Evolutionary conservation across 495 filamentous ascomycete species (phyloP), one percentile per base, ranked within the genome.

Genomic region (Lepidopterella palustris): DNA sequence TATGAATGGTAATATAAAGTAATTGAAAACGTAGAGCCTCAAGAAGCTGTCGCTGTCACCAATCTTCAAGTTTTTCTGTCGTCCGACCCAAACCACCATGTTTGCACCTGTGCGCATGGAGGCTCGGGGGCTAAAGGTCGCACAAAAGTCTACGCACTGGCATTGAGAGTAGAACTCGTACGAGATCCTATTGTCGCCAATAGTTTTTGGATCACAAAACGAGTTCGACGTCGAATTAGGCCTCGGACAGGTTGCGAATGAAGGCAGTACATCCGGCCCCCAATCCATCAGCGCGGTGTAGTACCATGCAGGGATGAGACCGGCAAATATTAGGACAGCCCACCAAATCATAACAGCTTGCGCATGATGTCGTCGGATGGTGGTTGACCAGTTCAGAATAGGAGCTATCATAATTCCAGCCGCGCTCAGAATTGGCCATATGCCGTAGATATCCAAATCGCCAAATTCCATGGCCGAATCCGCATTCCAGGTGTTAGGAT

Each of bases 361-460:
- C 1, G 18, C 20, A 11, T 45, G 4, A 5, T 56, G 28, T 1
- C 31, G 6, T 10, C 53, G 53, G 31, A 56, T 26, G 18, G 23
- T 45, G 10, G 32, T 56, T 23, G 53, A 56, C 53, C 53, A 56
- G 4, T 56, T 56, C n/a, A 56, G 39, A 23, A 56, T 56, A 3
- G 53, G 53, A 21, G 31, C 39, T 15, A 56, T 11, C 53, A 56
- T 42, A 15, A 56, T 25, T 11, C 29, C 23, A 13, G 32, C 29
- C n/a, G 53, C 53, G 6, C 21, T 18, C 31, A 56, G 39, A 1
- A 56, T 56, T 40, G 53, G 31, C 11, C 13, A 45, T 4, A 40
- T 45, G 6, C 31, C 53, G 6, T 21, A 21, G 5, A 56, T 5
- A 45, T 56, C 53, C 10, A 40, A 15, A 45, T 56, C 53, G 11